Conservation (phyloP, 495 filamentous ascomycete species). For the Talaromyces liani region DNA sequence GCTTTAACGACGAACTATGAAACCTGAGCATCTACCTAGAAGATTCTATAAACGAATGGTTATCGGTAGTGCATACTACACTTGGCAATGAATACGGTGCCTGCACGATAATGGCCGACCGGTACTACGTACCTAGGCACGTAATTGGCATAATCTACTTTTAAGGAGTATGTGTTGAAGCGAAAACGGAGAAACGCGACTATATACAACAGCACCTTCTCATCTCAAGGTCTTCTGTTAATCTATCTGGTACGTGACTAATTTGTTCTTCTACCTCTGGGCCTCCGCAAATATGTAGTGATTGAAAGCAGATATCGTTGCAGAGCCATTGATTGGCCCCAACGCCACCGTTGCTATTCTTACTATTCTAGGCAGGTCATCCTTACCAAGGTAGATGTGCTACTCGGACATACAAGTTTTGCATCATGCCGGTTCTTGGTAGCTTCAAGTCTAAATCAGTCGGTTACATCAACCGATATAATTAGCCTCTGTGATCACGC, state of each 20-base stretch:
- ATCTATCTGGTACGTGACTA: neutral
- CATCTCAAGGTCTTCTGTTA: neutral
- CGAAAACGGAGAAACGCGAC: neutral
- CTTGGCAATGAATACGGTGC: neutral
- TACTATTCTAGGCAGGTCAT: neutral
- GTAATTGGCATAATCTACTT: neutral
- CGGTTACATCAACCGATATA: neutral
- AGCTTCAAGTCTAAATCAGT: neutral
- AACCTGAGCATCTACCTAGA: neutral
- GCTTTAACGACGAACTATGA: neutral
- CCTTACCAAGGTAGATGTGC: neutral
- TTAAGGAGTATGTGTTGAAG: neutral
- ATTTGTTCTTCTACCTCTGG: neutral
- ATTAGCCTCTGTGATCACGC: neutral
- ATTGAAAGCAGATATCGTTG: neutral
- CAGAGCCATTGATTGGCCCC: neutral
- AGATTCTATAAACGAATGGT: neutral
- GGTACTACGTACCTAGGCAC: no score
- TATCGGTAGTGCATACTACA: neutral
- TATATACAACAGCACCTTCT: neutral
- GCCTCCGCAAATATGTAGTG: neutral
- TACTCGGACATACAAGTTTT: no score
- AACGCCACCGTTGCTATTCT: neutral
- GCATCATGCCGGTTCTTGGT: neutral
- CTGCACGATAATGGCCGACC: neutral